Conservation (phyloP, 169 alveolate species). For the Cryptosporidium bovis region DNA sequence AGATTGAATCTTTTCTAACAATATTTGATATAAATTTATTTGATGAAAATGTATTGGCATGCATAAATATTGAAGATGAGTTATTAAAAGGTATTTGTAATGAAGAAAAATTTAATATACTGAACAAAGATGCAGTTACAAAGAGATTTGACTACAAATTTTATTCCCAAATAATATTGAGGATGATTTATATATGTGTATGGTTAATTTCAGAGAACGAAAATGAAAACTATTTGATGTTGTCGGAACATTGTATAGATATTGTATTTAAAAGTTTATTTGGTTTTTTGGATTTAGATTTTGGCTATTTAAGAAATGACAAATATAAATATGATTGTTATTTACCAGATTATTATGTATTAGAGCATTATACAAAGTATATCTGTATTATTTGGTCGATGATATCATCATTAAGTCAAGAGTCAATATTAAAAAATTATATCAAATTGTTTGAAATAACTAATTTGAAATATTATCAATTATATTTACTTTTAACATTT, state of each 20-base stretch:
- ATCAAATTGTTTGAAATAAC: not conserved
- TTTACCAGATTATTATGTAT: conserved; percentile 11
- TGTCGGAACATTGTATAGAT: conserved; percentile 18
- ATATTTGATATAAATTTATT: conserved; percentile 17
- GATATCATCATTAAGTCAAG: conserved; percentile 33
- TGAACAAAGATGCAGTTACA: not conserved
- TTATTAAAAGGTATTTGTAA: not conserved
- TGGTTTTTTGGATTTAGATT: not conserved
- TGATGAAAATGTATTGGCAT: conserved; percentile 25
- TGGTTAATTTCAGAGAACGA: conserved; percentile 43
- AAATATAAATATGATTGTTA: conserved; percentile 2
- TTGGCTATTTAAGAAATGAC: not conserved
- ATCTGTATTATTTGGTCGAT: conserved; percentile 51
- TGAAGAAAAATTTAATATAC: not conserved
- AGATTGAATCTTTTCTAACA: conserved; percentile 16
- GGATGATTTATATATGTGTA: conserved; percentile 44
- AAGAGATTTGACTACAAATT: conserved; percentile 42
- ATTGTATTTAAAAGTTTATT: conserved; percentile 15
- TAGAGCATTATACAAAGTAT: conserved; percentile 46
- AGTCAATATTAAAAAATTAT: conserved; percentile 18
- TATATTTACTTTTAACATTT: conserved; percentile 11
- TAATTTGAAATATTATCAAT: conserved; percentile 9
- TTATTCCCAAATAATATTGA: conserved; percentile 38
- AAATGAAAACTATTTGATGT: conserved; percentile 12
- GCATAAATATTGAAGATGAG: conserved; percentile 19